Conservation (phyloP, 2,329 filamentous ascomycete genomes). For the Exophiala calicioides region DNA sequence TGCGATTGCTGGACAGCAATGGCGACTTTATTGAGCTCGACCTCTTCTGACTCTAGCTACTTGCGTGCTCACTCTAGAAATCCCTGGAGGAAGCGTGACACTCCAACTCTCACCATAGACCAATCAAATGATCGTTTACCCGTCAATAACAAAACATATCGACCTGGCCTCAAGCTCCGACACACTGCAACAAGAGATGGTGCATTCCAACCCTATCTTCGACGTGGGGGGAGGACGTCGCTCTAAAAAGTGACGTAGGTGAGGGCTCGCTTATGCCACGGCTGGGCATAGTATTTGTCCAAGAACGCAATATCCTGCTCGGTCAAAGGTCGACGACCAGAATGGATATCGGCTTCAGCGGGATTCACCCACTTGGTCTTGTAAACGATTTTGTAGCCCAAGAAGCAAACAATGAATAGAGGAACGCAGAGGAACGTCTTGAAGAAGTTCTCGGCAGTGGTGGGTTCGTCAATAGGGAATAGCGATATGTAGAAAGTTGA, state of each 20-base stretch:
- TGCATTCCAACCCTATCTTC: too few relatives aligned
- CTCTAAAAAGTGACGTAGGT: constrained; percentile 10
- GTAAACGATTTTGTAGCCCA: constrained; percentile 1
- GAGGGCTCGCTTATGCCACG: background rate
- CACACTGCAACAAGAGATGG: too few relatives aligned
- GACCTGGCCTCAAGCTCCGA: too few relatives aligned
- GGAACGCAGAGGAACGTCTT: background rate
- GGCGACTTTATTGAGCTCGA: too few relatives aligned
- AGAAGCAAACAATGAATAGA: background rate
- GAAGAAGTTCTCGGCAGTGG: background rate
- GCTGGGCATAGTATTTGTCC: constrained; percentile 9
- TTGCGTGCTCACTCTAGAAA: too few relatives aligned
- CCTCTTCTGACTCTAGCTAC: too few relatives aligned
- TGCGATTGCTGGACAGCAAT: too few relatives aligned
- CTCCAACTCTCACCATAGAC: too few relatives aligned
- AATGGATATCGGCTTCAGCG: background rate
- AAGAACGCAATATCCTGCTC: constrained; percentile 1
- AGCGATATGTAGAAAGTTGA: background rate
- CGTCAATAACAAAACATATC: too few relatives aligned
- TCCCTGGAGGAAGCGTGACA: too few relatives aligned
- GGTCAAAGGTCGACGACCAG: constrained; percentile 4
- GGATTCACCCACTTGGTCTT: background rate
- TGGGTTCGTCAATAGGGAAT: background rate
- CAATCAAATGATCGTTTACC: too few relatives aligned
- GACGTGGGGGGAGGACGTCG: too few relatives aligned